Evolutionary conservation across 805 yeast species (phyloP), one percentile per base, ranked within the genome.

Genomic region (Cyberlindnera bimundalis): DNA sequence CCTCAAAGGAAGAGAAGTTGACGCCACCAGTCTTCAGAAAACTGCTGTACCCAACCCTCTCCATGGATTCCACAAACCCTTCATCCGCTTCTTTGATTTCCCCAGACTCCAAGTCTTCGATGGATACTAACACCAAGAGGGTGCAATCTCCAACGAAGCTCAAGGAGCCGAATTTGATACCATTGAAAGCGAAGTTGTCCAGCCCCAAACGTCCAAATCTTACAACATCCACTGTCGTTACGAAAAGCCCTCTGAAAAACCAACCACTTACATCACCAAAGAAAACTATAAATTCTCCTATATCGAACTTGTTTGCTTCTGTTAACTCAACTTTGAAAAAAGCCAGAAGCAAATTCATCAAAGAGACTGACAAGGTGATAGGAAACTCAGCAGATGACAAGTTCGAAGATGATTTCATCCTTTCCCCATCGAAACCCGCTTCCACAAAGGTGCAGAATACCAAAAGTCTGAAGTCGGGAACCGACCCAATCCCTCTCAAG

Each of bases 291-390:
- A 29, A 46, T n/a, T 57, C 61, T 2, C 61, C 60, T 8, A 28
- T 57, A 3, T 52, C 59, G 8, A 48, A 43, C 33, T 25, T 55
- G 13, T 53, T 56, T 37, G 46, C 57, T 5, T 48, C 60, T 13
- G 53, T 56, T 10, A 51, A 53, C 6, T 50, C 58, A 3, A 52
- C 58, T 0, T 32, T 58, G 24, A 45, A 45, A 29, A 54, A 43
- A 25, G 61, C 56, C 3, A 46, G 40, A 16, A 47, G 45, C 11
- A 53, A 46, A 30, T 52, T 54, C 21, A 38, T 45, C n/a, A 45
- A 33, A 29, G 55, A 50, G 30, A 42, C 53, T 2, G 46, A 48
- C 18, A 17, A 30, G 14, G 34, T 46, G 6, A 23, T 41, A 10
- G 37, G 29, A 16, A 44, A 39, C 14, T 31, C 37, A 21, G 45